phyloP scores from a whole-genome alignment of 2,329 filamentous ascomycete species.

The Aspergillus sp. region DNA sequence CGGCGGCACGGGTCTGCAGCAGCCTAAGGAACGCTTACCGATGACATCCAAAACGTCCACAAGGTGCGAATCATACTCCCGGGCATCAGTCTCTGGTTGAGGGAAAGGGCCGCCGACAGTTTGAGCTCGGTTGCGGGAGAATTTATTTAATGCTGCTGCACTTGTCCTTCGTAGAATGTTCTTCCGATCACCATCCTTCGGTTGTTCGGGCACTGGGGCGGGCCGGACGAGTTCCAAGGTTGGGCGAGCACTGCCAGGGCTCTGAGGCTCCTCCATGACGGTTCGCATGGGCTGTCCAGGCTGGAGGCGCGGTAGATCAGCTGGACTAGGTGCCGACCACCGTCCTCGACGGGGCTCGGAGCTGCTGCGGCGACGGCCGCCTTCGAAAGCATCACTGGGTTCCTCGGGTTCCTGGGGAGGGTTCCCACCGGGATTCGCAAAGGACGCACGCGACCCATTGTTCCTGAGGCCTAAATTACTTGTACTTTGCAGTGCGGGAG shows the following conservation, averaged over 20 bases:
- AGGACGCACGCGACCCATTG: constrained; percentile 5
- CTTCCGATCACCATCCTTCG: constrained; percentile 14
- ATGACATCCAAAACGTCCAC: constrained; percentile 69
- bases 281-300: constrained; percentile 30
- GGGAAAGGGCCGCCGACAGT: constrained; percentile 28
- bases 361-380: constrained; percentile 39
- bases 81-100: constrained; percentile 10
- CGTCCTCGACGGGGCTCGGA: constrained; percentile 41
- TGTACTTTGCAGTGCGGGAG: constrained; percentile 3
- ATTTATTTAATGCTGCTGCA: constrained; percentile 29
- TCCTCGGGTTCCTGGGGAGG: constrained; percentile 17
- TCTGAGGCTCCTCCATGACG: constrained; percentile 34
- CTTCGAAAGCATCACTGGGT: constrained; percentile 26
- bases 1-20: background rate
- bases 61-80: constrained; percentile 61
- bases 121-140: constrained; percentile 35
- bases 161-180: constrained; percentile 35
- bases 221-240: constrained; percentile 15
- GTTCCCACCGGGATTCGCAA: background rate
- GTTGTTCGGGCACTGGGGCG: constrained; percentile 17
- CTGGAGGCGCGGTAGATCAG: constrained; percentile 21
- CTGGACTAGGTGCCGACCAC: constrained; percentile 29
- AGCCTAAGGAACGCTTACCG: constrained; percentile 48
- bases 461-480: constrained; percentile 6
- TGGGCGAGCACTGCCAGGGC: constrained; percentile 14